A percentile compares a stretch with the other conserved stretches of the same genome.
phyloP scores from a whole-genome alignment of 1,284 basidiomycete genomes.

The Cutaneotrichosporon spelunceum region DNA sequence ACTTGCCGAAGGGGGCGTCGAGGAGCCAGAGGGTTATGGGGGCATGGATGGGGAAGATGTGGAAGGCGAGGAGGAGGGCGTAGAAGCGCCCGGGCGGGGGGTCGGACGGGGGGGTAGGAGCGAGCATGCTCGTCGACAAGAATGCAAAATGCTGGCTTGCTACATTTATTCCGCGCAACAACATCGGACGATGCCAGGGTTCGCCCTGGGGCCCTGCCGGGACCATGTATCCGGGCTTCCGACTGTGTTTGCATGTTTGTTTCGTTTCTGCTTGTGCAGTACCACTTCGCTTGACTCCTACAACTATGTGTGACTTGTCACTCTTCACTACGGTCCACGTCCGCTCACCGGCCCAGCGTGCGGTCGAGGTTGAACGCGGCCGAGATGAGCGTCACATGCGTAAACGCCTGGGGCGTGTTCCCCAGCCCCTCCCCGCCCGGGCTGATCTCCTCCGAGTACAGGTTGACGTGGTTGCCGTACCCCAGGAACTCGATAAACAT shows the following conservation, averaged over 20 bases:
- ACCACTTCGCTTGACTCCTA: no score
- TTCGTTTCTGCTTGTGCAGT: no score
- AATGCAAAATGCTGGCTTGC: background rate
- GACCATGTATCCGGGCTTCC: no score
- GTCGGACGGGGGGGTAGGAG: background rate
- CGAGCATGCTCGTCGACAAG: background rate
- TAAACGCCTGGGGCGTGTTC: conserved; percentile 51
- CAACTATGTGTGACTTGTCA: no score
- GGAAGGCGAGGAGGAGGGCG: conserved; percentile 42
- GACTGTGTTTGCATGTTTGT: no score
- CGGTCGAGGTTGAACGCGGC: conserved; percentile 53
- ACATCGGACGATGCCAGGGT: no score
- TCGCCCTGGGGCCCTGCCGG: no score
- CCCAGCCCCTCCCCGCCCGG: conserved; percentile 51
- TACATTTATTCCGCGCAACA: background rate
- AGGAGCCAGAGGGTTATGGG: conserved; percentile 53
- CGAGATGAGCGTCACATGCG: conserved; percentile 49
- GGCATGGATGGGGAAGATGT: conserved; percentile 50
- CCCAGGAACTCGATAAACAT: conserved; percentile 53
- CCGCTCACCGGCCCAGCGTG: conserved; percentile 24
- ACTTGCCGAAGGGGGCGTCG: conserved; percentile 74
- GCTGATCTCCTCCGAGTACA: conserved; percentile 67
- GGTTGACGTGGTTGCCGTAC: conserved; percentile 78
- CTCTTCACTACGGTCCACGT: no score
- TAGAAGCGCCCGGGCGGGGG: conserved; percentile 24